phyloP scores from a whole-genome alignment of 345 rosid species.

The Corchorus olitorius region DNA sequence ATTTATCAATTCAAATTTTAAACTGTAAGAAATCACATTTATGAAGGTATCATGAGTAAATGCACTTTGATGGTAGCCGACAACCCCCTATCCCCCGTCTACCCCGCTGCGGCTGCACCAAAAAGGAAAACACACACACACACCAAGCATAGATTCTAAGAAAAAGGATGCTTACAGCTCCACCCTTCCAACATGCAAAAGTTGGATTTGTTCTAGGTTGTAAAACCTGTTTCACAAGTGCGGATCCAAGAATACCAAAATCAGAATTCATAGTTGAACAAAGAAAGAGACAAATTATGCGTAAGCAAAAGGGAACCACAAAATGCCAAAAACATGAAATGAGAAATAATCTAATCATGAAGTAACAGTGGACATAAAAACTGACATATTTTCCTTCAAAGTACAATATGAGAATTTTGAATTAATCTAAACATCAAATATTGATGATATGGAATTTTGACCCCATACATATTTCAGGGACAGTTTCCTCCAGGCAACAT shows the following conservation, averaged over 20 bases:
- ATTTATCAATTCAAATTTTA: neutral
- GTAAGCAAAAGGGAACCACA: neutral
- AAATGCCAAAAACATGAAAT: neutral
- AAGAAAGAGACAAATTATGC: neutral
- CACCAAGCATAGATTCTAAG: neutral
- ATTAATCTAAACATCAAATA: conserved; percentile 2
- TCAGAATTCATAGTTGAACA: conserved; percentile 13
- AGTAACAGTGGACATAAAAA: neutral
- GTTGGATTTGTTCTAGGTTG: conserved; percentile 74
- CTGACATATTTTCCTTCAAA: neutral
- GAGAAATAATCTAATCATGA: neutral
- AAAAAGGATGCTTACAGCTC: conserved; percentile 60
- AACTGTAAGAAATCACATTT: neutral
- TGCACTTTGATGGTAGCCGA: neutral
- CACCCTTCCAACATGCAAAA: conserved; percentile 84
- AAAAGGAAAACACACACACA: too few species aligned
- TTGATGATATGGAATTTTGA: neutral
- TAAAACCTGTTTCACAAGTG: conserved; percentile 51
- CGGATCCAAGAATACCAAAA: conserved; percentile 27
- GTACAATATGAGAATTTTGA: neutral
- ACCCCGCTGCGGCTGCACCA: too few species aligned
- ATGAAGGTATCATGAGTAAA: neutral
- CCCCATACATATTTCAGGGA: neutral
- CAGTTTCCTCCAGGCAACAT: neutral
- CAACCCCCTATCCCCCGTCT: neutral